phyloP scores from a whole-genome alignment of 495 filamentous ascomycete genomes.

The Aspergillus campestris region DNA sequence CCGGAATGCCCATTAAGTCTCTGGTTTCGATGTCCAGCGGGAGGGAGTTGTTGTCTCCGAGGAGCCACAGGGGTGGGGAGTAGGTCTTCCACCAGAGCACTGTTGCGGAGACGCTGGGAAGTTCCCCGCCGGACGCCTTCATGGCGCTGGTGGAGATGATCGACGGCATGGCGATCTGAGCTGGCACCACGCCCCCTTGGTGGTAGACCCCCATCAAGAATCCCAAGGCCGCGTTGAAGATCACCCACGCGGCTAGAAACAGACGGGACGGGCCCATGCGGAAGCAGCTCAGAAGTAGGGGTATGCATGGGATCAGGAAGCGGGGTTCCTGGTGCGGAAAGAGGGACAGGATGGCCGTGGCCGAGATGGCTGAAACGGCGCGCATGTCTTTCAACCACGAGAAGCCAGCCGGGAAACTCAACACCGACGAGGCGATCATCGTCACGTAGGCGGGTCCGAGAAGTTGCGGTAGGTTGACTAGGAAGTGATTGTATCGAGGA shows the following conservation, averaged over 20 bases:
- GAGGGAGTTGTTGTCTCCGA: constrained; percentile 61
- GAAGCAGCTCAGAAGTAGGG: constrained; percentile 78
- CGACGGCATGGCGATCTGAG: constrained; percentile 51
- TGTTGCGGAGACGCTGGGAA: constrained; percentile 46
- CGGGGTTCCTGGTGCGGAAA: constrained; percentile 93
- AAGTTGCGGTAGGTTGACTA: constrained; percentile 79
- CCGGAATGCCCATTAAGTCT: constrained; percentile 76
- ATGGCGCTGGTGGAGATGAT: constrained; percentile 19
- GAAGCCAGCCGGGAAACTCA: constrained; percentile 41
- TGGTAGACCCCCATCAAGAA: constrained; percentile 87
- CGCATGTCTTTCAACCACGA: constrained; percentile 42
- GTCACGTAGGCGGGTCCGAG: constrained; percentile 78
- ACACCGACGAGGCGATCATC: constrained; percentile 45
- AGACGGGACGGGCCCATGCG: constrained; percentile 54
- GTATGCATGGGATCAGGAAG: constrained; percentile 82
- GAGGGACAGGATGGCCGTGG: constrained; percentile 67
- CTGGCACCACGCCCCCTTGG: constrained; percentile 84
- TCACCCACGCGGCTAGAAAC: constrained; percentile 65
- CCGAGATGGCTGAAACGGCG: constrained; percentile 68
- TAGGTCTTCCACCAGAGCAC: constrained; percentile 99
- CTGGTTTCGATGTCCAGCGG: constrained; percentile 50
- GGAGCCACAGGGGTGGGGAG: constrained; percentile 83
- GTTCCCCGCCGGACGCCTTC: constrained; percentile 11
- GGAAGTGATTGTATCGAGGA: constrained; percentile 80
- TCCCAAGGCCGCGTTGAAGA: constrained; percentile 74